Evolutionary conservation across 805 yeast genomes (phyloP).

Genomic region (Ogataea trehalophila): DNA sequence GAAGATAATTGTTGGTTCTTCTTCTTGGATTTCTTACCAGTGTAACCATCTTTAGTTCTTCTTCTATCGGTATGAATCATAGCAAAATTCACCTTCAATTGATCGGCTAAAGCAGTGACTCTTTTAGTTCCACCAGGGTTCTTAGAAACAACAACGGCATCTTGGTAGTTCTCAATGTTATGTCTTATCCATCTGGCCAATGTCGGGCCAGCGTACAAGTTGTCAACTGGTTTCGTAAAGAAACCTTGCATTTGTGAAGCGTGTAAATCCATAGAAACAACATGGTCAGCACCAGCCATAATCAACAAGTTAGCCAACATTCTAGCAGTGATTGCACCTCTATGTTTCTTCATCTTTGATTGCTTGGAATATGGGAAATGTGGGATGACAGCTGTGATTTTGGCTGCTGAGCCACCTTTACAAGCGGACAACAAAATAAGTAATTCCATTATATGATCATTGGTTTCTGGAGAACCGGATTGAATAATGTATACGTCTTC

Average conservation of each 20-base stretch:
- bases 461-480: conserved; percentile 80
- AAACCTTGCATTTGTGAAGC: conserved; percentile 99
- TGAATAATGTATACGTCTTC: conserved; percentile 95
- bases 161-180: conserved; percentile 77
- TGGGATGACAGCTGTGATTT: conserved; percentile 94
- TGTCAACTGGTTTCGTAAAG: conserved; percentile 95
- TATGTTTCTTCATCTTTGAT: conserved; percentile 95
- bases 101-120: conserved; percentile 96
- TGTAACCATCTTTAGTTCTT: conserved; percentile 65
- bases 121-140: conserved; percentile 99
- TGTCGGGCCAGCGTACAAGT: conserved; percentile 93
- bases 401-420: conserved; percentile 96
- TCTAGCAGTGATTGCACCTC: conserved; percentile 98
- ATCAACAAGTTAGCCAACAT: conserved; percentile 92
- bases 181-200: conserved; percentile 94
- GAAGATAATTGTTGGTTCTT: conserved; percentile 39
- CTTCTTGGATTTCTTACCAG: conserved; percentile 42
- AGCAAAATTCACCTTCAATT: conserved; percentile 92
- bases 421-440: conserved; percentile 92
- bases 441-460: conserved; percentile 95
- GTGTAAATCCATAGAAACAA: conserved; percentile 92
- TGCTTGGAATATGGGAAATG: conserved; percentile 97
- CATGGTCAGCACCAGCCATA: conserved; percentile 99
- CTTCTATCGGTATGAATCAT: conserved; percentile 99
- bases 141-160: conserved; percentile 95